Conservation (phyloP, 2,329 filamentous ascomycete genomes). For the Triangularia verruculosa region DNA sequence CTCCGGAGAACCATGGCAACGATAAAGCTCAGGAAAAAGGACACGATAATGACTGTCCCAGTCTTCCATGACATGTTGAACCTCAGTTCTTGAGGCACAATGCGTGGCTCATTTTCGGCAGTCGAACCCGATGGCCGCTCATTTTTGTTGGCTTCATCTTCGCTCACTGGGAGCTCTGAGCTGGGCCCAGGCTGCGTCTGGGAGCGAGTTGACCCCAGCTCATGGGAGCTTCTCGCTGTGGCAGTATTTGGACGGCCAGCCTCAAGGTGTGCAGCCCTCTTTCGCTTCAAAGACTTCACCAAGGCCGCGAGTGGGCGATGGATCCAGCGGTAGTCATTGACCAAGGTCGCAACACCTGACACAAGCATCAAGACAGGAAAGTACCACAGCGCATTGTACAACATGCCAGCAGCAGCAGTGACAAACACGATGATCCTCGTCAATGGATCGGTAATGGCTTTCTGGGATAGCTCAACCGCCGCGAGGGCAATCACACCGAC, state of each 20-base stretch:
- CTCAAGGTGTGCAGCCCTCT: background rate
- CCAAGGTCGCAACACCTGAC: conserved; percentile 50
- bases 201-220: background rate
- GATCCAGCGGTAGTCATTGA: conserved; percentile 56
- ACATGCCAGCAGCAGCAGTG: conserved; percentile 60
- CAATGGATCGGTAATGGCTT: conserved; percentile 63
- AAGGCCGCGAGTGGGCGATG: conserved; percentile 34
- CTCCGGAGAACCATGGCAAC: conserved; percentile 51
- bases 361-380: conserved; percentile 63
- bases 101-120: conserved; percentile 22
- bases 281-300: conserved; percentile 15
- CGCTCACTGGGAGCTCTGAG: conserved; percentile 1
- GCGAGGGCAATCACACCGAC: conserved; percentile 71
- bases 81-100: conserved; percentile 35
- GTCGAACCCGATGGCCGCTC: conserved; percentile 7
- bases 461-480: conserved; percentile 64
- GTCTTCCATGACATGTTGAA: conserved; percentile 46
- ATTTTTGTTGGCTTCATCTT: background rate
- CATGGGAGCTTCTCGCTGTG: background rate
- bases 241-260: background rate
- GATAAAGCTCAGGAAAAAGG: conserved; percentile 57
- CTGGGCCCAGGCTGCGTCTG: background rate
- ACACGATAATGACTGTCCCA: conserved; percentile 41
- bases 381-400: conserved; percentile 74
- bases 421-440: conserved; percentile 63